Conservation (phyloP, 139 green algal genomes). For the Tetraselmis striata region DNA sequence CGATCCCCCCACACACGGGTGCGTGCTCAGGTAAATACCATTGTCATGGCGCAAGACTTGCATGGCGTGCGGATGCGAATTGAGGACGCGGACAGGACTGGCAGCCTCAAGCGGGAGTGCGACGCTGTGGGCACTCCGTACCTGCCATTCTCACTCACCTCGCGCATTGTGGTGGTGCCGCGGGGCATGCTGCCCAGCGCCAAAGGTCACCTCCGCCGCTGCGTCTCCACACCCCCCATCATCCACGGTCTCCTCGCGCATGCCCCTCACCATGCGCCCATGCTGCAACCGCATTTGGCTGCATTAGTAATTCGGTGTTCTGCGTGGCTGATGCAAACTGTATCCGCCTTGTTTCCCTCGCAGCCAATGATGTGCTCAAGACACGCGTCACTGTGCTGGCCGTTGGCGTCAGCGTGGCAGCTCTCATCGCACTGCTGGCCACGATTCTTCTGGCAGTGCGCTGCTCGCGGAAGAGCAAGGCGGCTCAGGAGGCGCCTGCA, state of each 20-base stretch:
- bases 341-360: too few species aligned
- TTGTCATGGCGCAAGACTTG: background rate
- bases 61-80: background rate
- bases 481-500: too few species aligned
- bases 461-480: too few species aligned
- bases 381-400: background rate
- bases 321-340: too few species aligned
- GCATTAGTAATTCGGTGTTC: too few species aligned
- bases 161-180: background rate
- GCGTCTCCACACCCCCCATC: too few species aligned
- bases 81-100: background rate
- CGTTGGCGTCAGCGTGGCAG: background rate
- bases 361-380: background rate
- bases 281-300: too few species aligned
- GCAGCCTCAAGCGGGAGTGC: background rate
- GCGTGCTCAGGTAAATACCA: too few species aligned
- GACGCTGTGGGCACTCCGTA: background rate
- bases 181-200: background rate
- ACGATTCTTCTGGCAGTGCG: background rate
- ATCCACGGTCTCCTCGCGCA: too few species aligned
- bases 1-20: too few species aligned
- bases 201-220: too few species aligned
- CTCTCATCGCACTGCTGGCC: background rate
- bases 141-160: background rate
- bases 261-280: too few species aligned